phyloP scores from a whole-genome alignment of 192 early-diverging fungal species.

The Phlyctochytrium arcticum region DNA sequence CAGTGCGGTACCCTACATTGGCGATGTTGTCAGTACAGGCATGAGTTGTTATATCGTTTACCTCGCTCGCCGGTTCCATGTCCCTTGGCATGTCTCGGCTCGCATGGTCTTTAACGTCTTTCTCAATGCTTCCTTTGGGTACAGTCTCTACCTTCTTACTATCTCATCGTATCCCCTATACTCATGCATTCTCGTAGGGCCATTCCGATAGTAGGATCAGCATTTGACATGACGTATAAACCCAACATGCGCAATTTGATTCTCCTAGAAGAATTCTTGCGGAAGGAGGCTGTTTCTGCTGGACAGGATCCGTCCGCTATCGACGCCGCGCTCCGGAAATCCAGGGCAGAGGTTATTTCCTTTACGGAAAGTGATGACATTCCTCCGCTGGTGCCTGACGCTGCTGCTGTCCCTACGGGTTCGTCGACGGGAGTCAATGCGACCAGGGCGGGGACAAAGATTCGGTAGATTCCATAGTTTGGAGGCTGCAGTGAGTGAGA shows the following conservation, averaged over 20 bases:
- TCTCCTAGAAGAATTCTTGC: slow-evolving; percentile 11
- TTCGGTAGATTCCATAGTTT: too few relatives aligned
- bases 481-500: too few relatives aligned
- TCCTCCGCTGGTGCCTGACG: neutral
- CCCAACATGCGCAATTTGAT: slow-evolving; percentile 27
- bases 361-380: neutral
- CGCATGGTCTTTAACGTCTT: slow-evolving; percentile 17
- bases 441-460: too few relatives aligned
- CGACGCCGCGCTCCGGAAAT: slow-evolving; percentile 1
- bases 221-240: slow-evolving; percentile 21
- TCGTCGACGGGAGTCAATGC: too few relatives aligned
- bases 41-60: slow-evolving; percentile 16
- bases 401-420: too few relatives aligned
- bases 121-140: slow-evolving; percentile 11
- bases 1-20: slow-evolving; percentile 12
- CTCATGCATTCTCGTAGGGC: neutral
- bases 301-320: slow-evolving; percentile 4
- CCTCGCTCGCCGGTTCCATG: slow-evolving; percentile 17
- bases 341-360: neutral
- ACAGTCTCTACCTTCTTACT: neutral
- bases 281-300: neutral
- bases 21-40: slow-evolving; percentile 16
- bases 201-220: slow-evolving; percentile 8
- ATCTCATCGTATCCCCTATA: neutral
- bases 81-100: slow-evolving; percentile 19